Base-by-base conservation (phyloP, 1,284 basidiomycete species). In the Sutorius eximius region DNA sequence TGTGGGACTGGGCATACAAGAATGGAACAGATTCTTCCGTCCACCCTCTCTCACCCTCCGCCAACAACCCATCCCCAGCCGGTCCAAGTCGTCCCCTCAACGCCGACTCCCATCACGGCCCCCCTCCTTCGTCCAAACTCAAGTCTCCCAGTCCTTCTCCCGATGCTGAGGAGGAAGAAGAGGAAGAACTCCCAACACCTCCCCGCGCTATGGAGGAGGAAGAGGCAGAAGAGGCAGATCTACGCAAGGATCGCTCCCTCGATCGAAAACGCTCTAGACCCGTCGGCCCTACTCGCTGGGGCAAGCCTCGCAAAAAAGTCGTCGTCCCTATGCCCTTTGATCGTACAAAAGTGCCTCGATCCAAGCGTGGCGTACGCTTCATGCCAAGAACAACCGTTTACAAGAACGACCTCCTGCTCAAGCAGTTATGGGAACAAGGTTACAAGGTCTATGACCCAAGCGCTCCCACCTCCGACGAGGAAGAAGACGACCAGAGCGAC, bases 1-100 rank as follows among this genome's bases (percentile, higher is more conserved):
- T 88, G 86, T 90, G 86, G 87, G 86, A 79, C 33, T 90, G 87
- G 87, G 87, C 82, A 29, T 71, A 67, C 61, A 82, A 81, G 71
- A 72, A 56, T 32, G 65, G 57, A 5, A 37, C 47, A 10, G 59
- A 29, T 13, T 54, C 63, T 13, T 47, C 67, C 42, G 37, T 52
- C 16, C 51, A 45, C 29, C 5, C 36, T 33, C 49, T 53, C 37
- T 48, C 24, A 27, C 24, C 60, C 38, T 29, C 59, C 3, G 8
- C 50, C 22, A 3, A 29, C 2, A 30, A 52, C 16, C 8, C 45
- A 8, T 24, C 53, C 30, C 27, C 22, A 13, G 20, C 59, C 4
- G 64, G 53, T 8, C 51, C 62, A 16, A 66, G 60, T 22, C 53
- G 43, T 38, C 55, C 49, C 42, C 30, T 36, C 9, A 43, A 55